Base-by-base conservation (phyloP, 129 eudicot genomes). In the Flaveria linearis region DNA sequence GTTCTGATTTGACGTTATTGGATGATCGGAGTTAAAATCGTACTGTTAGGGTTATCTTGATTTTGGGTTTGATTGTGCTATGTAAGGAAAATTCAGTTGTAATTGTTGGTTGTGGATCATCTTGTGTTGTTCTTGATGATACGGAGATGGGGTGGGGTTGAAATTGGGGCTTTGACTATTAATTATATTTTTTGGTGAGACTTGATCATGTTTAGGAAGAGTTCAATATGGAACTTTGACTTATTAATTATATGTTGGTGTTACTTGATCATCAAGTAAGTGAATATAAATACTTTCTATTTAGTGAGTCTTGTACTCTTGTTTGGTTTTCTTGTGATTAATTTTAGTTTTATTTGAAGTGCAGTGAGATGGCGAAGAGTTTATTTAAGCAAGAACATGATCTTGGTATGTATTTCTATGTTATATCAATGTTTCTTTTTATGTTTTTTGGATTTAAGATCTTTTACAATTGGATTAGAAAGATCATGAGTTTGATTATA, bases 301-400 rank as follows among this genome's bases (percentile, higher is more conserved):
- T 28, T 30, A 10, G 26, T 69, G 46, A 43, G 10, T 71, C 60
- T 36, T 50, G 46, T 25, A 36, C 41, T 36, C 41, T 50, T 50
- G 66, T 72, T 72, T 36, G 41, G 7, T 72, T 33, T 33, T 1
- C 16, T 41, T 55, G 20, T 73, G 14, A 13, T 50, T 22, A 36
- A 41, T 41, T 56, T 13, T 73, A 23, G 56, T 45, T 68, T 45
- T 45, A 1, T 11, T 68, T 68, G 73, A 45, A 58, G 78, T 74
- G 23, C 17, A 74, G 73, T 73, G 15, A 55, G 51, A 87, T 87
- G 92, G 92, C 92, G 13, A 90, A 85, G 87, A 87, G 92, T 75
- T 85, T 80, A 39, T 90, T 90, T 82, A 87, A 83, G 87, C 88
- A 83, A 79, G 89, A 89, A 26, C 85, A 89, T 78, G 86, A 85